Base-by-base conservation (phyloP, 495 filamentous ascomycete genomes). In the Trypethelium eluteriae region DNA sequence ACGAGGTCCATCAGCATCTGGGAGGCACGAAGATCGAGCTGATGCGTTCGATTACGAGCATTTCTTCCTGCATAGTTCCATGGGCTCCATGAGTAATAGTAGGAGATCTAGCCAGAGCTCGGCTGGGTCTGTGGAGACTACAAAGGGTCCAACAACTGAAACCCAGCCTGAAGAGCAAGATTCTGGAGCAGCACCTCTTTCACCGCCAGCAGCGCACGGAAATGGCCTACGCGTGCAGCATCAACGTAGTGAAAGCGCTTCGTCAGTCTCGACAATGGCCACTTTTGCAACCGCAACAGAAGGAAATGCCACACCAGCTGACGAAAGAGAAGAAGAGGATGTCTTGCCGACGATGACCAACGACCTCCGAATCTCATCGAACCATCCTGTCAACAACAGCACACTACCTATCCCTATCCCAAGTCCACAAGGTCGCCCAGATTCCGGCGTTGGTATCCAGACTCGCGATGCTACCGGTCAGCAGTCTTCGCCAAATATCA, bases 21-120 rank as follows among this genome's bases (percentile, higher is more conserved):
- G 79, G 38, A 83, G 86, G 3, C 94, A 98, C 72, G 94, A 98
- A 78, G 93, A 98, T 75, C 90, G 94, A 16, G 88, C 93, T 70
- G 94, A 98, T 74, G 94, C 94, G 6, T 98, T 98, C 75, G 94
- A 96, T 74, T 98, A 98, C 69, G 91, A 98, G 72, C 85, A 95
- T 71, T 95, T 96, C 77, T 96, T 96, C 76, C 82, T 97, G 11
- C 92, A 96, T 73, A 92, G 89, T 71, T 90, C 90, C 16, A 84
- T 96, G 82, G 90, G 91, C n/a, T 89, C 80, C 47, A 87, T 83
- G 67, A 78, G 84, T 41, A 76, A 76, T 14, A 88, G 87, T 36
- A 64, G 76, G 18, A 67, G 71, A 25, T 68, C 61, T 67, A 81
- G 77, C 47, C 76, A 73, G 49, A 86, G 83, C 66, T 82, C 79